phyloP scores from a whole-genome alignment of 345 rosid species.

The Corchorus olitorius region DNA sequence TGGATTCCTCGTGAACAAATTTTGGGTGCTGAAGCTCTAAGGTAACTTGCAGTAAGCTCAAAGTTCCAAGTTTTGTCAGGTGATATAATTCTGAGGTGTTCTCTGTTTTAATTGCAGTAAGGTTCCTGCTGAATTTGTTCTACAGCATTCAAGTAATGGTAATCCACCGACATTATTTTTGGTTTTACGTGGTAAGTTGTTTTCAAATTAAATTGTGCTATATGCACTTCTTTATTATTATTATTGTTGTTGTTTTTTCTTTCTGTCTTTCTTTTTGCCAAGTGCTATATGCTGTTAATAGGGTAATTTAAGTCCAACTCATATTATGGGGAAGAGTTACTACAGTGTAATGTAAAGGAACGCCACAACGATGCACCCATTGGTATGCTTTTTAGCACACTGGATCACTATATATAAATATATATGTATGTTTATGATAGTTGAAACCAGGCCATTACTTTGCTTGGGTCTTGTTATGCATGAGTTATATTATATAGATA shows the following conservation, averaged over 20 bases:
- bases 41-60: conserved; percentile 43
- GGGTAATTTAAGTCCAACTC: conserved; percentile 8
- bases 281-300: neutral
- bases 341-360: neutral
- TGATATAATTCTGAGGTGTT: conserved; percentile 17
- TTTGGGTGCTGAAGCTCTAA: conserved; percentile 86
- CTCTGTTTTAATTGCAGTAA: conserved; percentile 58
- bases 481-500: neutral
- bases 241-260: too few relatives aligned
- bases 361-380: neutral
- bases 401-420: neutral
- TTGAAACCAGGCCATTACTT: neutral
- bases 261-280: too few relatives aligned
- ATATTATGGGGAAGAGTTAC: neutral
- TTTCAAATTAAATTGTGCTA: conserved; percentile 7
- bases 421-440: neutral
- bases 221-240: neutral
- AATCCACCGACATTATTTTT: conserved; percentile 91
- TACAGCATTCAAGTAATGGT: conserved; percentile 81
- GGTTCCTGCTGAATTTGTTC: conserved; percentile 77
- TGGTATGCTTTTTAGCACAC: neutral
- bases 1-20: conserved; percentile 99
- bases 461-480: conserved; percentile 4
- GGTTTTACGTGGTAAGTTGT: conserved; percentile 68
- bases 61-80: conserved; percentile 12